Evolutionary conservation across 306 rosid species (phyloP), one percentile per base, ranked within the genome.

Genomic region (Abrus pulchellus): DNA sequence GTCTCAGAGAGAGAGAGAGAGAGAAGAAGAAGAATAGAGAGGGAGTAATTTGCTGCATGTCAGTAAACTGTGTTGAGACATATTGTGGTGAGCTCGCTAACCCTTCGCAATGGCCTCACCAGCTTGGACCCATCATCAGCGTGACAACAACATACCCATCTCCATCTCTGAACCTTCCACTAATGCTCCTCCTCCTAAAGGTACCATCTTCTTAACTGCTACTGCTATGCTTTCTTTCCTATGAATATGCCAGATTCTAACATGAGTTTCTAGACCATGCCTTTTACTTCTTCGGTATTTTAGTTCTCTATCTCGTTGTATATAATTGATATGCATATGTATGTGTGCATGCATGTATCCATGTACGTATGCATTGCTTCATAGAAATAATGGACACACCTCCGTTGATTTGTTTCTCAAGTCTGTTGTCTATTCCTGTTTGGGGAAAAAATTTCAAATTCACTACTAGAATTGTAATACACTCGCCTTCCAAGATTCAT

Each of bases 31-130:
- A 49, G 55, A 11, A 49, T 14, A 67, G 68, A 57, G 90, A 75
- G 79, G 63, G 38, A 44, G 10, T 44, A 44, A 44, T 34, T 63
- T 78, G 90, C 94, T 92, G 94, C 85, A 92, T 92, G 94, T 92
- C 94, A 92, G 83, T 72, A 69, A 90, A 89, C 76, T 87, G 92
- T 64, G 60, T 57, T 75, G 92, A 89, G 82, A 83, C 82, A 43
- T 87, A 77, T 41, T 80, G 86, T 38, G 89, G 86, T 79, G 90
- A 86, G 86, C 20, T 20, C 20, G 83, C 72, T 65, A 90, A 90
- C 60, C 92, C 93, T 43, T 82, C 86, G 67, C 94, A 90, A 93
- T 90, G 95, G 95, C 90, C 94, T 40, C 95, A 88, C 75, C 89
- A 20, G 20, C 20, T 20, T 20, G 20, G 20, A 20, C 20, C 20